Evolutionary conservation across 148 eudicot species (phyloP), one percentile per base, ranked within the genome.

Genomic region (Vaccinium corymbosum): DNA sequence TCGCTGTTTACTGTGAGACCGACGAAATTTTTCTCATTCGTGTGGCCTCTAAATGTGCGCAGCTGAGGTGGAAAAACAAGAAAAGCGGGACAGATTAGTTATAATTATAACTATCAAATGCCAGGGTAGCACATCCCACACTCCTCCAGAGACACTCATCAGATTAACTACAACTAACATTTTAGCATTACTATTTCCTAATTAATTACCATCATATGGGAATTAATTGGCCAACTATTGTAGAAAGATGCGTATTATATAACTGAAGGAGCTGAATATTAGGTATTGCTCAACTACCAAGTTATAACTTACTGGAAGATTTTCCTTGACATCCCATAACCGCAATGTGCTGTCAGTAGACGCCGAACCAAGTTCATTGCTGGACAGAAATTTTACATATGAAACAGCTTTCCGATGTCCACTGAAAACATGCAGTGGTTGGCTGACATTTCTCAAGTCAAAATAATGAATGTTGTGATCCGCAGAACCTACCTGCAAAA

Each of bases 21-120:
- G 6, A 95, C 94, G 82, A 95, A 95, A 80, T 95, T 94, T 88
- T 95, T 95, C 88, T 95, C 97, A 56, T 95, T 95, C 29, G 61
- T 73, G 77, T 95, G 98, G 49, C 98, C 98, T 84, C 91, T 91
- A 82, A 89, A 94, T 4, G 92, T 89, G 83, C 92, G 91, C 66
- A 92, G 70, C 55, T 80, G 83, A 51, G 62, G 64, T 46, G 14
- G 14, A 77, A 50, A 42, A 29, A 57, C 22, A 82, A 80, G 17
- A 17, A 25, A 35, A 81, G 66, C 22, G 17, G 2, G 0, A 27
- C 77, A 52, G 35, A 64, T 80, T 61, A 46, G 71, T 51, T 32
- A 32, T 32, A 32, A 32, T 32, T 32, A 32, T 32, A 32, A 32
- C 35, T 1, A 32, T 32, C 1, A 73, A 10, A 73, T 73, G 7